Evolutionary conservation across 257 asterid species (phyloP), one percentile per base, ranked within the genome.

Genomic region (Scutellaria barbata): DNA sequence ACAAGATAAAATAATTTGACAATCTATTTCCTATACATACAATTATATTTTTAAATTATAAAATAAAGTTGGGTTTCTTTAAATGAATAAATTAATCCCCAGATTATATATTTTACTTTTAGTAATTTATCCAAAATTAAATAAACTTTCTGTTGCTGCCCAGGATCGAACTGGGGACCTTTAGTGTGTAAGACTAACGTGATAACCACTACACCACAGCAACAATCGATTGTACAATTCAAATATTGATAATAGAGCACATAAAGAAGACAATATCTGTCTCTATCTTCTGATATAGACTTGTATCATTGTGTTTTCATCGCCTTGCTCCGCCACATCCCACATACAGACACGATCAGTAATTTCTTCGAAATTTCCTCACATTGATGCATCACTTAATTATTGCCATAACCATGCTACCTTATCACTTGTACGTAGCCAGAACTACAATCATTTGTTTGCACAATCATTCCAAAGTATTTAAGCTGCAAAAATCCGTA

Each of bases 111-210:
- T n/a, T n/a, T n/a, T n/a, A n/a, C 2, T 22, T 22, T 2, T 22
- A 22, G 25, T 22, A 22, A 22, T 22, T 22, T 22, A 22, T 22
- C 2, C 25, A 22, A 22, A 22, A 22, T 20, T 20, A 20, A 20
- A 20, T 0, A 20, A 20, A 20, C 2, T 20, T 20, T 22, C 0
- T 22, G 75, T 79, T 85, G 83, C 89, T 84, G 88, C 89, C 92
- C 91, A 84, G 92, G 90, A 79, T 90, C 91, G 95, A 88, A 88
- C 95, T 85, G 87, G 91, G 72, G 95, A 85, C 93, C 94, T 86
- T 81, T 76, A 80, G 93, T 78, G 92, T 90, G 96, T 69, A 79
- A 79, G 70, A 68, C 87, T 58, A 73, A 80, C 85, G 77, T 80
- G 85, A 80, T 83, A 80, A 83, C 85, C 85, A 77, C 87, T 83